Conservation (phyloP, 352 stramenopile species). For the Phytophthora pinifolia region DNA sequence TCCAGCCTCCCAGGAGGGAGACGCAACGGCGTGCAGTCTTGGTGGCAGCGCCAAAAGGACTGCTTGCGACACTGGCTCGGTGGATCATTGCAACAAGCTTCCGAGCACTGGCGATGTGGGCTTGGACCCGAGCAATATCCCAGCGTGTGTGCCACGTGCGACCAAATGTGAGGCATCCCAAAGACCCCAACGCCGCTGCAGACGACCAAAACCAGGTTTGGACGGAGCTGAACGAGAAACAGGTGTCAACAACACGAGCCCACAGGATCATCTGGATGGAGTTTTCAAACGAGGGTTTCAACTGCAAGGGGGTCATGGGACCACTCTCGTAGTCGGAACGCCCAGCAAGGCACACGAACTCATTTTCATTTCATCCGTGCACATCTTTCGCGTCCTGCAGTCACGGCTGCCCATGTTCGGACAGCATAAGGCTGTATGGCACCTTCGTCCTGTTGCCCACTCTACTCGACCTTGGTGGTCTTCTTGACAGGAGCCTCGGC, state of each 20-base stretch:
- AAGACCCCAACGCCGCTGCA: background rate
- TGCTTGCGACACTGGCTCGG: background rate
- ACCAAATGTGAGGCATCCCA: conserved; percentile 12
- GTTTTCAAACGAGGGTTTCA: no score
- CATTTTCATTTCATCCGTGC: conserved; percentile 27
- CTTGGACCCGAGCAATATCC: conserved; percentile 8
- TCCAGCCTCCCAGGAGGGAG: no score
- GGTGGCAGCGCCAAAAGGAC: conserved; percentile 18
- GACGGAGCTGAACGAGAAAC: background rate
- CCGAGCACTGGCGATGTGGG: background rate
- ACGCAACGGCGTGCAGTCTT: no score
- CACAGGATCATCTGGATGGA: no score
- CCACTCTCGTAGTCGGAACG: background rate
- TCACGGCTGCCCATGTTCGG: conserved; percentile 5
- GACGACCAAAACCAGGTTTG: no score
- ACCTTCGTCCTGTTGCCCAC: conserved; percentile 1
- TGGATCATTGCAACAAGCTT: background rate
- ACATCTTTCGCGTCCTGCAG: conserved; percentile 8
- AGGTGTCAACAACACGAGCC: background rate
- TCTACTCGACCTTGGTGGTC: conserved; percentile 69
- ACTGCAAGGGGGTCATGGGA: no score
- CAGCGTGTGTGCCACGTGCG: conserved; percentile 6
- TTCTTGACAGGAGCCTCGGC: conserved; percentile 38
- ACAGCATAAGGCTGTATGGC: conserved; percentile 8
- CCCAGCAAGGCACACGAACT: conserved; percentile 17